Percentiles rank a stretch among this genome's conserved stretches.
These are phyloP conservation scores for Dactylis glomerata DNA, from an alignment of 176 grass and related monocot species.

Conservation along the genomic window DNA sequence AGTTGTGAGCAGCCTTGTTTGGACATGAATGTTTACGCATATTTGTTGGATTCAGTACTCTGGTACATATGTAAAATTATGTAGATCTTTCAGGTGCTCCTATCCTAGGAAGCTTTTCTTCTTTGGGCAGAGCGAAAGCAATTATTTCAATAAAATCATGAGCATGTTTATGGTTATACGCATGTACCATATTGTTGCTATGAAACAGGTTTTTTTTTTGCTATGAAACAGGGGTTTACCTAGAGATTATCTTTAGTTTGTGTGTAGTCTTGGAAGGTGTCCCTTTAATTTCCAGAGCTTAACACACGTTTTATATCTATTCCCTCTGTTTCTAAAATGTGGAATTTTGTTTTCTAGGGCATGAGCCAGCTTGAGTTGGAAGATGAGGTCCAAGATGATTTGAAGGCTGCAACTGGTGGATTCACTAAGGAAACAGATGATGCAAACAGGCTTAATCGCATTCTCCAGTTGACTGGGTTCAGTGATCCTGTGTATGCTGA, in stretches of 20 bases:
- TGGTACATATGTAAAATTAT: background rate
- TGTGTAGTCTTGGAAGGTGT: background rate
- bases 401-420: constrained; percentile 65
- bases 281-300: background rate
- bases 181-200: background rate
- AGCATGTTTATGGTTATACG: background rate
- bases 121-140: background rate
- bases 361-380: constrained; percentile 71
- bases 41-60: background rate
- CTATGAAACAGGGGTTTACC: background rate
- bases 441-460: constrained; percentile 45
- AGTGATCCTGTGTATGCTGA: constrained; percentile 67
- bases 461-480: constrained; percentile 66
- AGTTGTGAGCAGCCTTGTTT: background rate
- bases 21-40: background rate
- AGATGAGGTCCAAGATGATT: constrained; percentile 66
- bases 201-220: background rate
- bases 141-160: background rate
- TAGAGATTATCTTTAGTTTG: background rate
- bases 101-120: background rate
- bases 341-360: constrained; percentile 37
- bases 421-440: constrained; percentile 55
- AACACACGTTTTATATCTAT: background rate
- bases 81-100: background rate
- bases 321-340: constrained; percentile 8